These are phyloP conservation scores for Microstegium vimineum DNA, from an alignment of 176 grass and related monocot species.

Conservation along the genomic window DNA sequence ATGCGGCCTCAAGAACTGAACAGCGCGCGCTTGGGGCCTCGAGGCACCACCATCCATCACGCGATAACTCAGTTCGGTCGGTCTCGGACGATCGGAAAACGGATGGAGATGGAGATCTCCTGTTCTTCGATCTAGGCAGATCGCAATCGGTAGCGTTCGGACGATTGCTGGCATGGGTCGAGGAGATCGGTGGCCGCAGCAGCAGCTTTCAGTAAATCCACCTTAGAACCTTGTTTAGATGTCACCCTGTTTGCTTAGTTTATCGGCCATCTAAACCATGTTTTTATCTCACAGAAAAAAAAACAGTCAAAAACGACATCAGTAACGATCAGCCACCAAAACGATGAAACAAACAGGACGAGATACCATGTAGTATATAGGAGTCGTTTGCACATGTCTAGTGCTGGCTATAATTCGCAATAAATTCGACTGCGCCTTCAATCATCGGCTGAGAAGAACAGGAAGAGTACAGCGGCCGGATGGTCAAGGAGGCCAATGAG, in stretches of 20 bases:
- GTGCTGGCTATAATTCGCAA: background rate
- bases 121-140: background rate
- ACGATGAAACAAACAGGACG: no score
- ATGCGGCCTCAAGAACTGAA: background rate
- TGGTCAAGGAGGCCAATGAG: constrained; percentile 33
- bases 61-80: background rate
- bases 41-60: background rate
- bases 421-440: background rate
- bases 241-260: no score
- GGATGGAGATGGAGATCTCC: background rate
- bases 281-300: no score
- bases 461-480: background rate
- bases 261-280: no score
- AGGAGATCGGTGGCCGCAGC: background rate
- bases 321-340: no score
- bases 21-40: constrained; percentile 25
- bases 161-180: background rate
- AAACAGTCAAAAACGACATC: no score
- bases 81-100: background rate
- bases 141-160: background rate
- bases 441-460: background rate
- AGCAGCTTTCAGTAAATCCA: constrained; percentile 5
- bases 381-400: no score
- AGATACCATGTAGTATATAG: no score
- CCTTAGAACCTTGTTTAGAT: background rate